Evolutionary conservation across 352 stramenopile genomes (phyloP), one percentile per base, ranked within the genome.

Genomic region (Globisporangium spiculum): DNA sequence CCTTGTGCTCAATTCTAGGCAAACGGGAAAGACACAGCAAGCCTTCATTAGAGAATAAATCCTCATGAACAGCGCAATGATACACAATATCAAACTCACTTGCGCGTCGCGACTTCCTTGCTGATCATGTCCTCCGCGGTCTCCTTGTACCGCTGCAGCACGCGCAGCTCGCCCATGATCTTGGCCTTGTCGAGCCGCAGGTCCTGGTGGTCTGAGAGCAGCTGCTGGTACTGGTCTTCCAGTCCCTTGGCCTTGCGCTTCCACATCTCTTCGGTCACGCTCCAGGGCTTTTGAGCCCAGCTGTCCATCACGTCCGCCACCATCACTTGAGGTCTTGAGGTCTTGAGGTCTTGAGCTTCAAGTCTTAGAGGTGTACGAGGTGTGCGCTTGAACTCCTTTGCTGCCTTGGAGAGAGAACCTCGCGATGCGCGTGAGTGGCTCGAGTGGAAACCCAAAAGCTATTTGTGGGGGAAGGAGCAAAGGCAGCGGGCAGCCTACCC

Each of bases 71-170:
- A 32, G 3, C 2, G 27, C 27, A 32, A 32, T 32, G 32, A 38
- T 12, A 12, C 32, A 38, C 32, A 38, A 5, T 12, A 4, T 4
- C 34, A 14, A 41, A 75, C 76, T 26, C 41, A 91, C 81, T 89
- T 87, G 66, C 83, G 73, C 9, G 70, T 78, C 24, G 80, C 65
- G 53, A 83, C 68, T 52, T 88, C 80, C 36, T 81, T 86, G 60
- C 60, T 80, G 60, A 90, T 84, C 22, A 85, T 81, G 63, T 90
- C 82, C 27, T 91, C 83, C 14, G 81, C 77, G 7, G 76, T 89
- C 70, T 91, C 83, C 64, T 91, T 91, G 77, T 88, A 89, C 20
- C 83, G 81, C 64, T 90, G 80, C 8, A 91, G 69, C n/a, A 89
- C 83, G 55, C 81, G 80, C 59, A 90, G 53, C 60, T 91, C 81